phyloP scores from a whole-genome alignment of 106 monocot species.

The Ottelia alismoides region DNA sequence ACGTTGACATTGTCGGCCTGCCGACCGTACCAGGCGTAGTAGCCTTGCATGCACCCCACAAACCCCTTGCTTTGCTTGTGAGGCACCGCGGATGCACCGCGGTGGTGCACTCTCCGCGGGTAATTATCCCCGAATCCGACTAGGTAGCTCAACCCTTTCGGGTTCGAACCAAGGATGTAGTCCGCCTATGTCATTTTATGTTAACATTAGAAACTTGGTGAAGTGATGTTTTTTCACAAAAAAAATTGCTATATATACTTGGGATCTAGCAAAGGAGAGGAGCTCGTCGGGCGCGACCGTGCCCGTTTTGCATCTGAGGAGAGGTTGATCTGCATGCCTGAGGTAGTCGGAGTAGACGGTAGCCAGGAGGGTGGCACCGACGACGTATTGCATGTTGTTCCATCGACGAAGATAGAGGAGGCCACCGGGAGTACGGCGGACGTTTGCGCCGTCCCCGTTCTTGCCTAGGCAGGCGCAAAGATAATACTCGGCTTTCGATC shows the following conservation, averaged over 20 bases:
- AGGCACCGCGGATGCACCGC: constrained; percentile 55
- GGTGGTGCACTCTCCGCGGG: constrained; percentile 60
- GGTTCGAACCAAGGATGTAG: constrained; percentile 72
- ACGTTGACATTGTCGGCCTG: constrained; percentile 51
- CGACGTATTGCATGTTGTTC: constrained; percentile 94
- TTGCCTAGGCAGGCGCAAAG: constrained; percentile 58
- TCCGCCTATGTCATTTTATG: too few relatives aligned
- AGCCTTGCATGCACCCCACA: constrained; percentile 92
- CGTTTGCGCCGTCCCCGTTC: constrained; percentile 47
- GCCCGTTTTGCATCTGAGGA: constrained; percentile 24
- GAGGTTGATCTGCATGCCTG: background rate
- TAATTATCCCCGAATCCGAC: constrained; percentile 60
- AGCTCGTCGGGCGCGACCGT: constrained; percentile 12
- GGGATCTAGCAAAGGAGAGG: constrained; percentile 25
- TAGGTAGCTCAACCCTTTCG: constrained; percentile 46
- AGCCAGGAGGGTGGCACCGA: constrained; percentile 56
- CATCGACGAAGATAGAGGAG: constrained; percentile 67
- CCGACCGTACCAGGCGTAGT: constrained; percentile 68
- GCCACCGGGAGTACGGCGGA: constrained; percentile 55
- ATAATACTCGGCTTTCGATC: constrained; percentile 60
- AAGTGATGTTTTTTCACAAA: too few relatives aligned
- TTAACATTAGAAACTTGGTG: too few relatives aligned
- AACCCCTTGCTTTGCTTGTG: constrained; percentile 60
- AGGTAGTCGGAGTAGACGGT: constrained; percentile 63
- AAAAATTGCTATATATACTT: too few relatives aligned